Base-by-base conservation (phyloP, 1,284 basidiomycete genomes). In the Irpex lacteus region DNA sequence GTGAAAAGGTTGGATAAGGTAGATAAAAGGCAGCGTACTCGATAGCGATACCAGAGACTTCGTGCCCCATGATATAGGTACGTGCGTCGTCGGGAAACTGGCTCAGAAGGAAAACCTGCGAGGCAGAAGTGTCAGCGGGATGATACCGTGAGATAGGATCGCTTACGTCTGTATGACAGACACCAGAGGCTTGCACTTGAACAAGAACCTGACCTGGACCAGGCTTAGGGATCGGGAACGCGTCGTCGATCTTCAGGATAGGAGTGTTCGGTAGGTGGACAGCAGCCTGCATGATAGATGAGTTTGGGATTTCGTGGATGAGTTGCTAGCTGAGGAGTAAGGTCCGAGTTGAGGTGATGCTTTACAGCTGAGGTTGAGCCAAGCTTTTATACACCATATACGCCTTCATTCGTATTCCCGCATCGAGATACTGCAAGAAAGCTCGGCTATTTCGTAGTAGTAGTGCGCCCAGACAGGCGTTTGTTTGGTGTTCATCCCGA, bases 61-160 rank as follows among this genome's bases (percentile, higher is more conserved):
- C 74, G 59, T 75, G 74, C 1, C 74, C 73, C 55, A 74, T 18
- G 32, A 72, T 64, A 44, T 71, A 74, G 1, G 64, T 68, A 9
- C 71, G 67, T 7, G 63, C 44, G 60, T 72, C 70, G 13, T 66
- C 37, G 7, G 63, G n/a, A 8, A 54, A 60, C 26, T 69, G 69
- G n/a, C 62, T 63, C 32, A 74, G 67, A 8, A 71, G 37, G 38
- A 64, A 65, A 1, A 56, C 54, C 54, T 56, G 26, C 11, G 11
- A 34, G n/a, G 9, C 13, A 32, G 13, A 36, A 34, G 18, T 26
- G 32, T 56, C 54, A 56, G 26, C 54, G 21, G n/a, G n/a, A 56
- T 36, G 7, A 9, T 1, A 56, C 7, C 54, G 34, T 13, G 9
- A 6, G 19, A 26, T 9, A 5, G 11, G 8, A 7, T n/a, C 11